Conservation (phyloP, 208 protist species). For the Trypanosoma lewisi region DNA sequence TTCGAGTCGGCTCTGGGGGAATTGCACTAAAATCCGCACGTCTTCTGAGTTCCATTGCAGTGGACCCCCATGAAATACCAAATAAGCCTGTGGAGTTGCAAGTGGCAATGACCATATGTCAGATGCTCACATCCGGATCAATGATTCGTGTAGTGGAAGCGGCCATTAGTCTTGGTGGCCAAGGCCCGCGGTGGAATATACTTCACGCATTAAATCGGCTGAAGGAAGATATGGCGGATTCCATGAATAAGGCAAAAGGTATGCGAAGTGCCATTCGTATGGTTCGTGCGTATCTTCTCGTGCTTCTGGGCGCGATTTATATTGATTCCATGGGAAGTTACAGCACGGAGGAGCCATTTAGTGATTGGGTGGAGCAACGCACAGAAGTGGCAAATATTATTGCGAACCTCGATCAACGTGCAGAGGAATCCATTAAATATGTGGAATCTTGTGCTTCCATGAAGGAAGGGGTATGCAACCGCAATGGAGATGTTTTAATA, state of each 20-base stretch:
- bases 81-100: constrained; percentile 62
- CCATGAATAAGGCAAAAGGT: constrained; percentile 51
- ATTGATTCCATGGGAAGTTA: constrained; percentile 57
- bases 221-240: constrained; percentile 48
- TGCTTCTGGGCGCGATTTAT: constrained; percentile 80
- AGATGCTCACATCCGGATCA: constrained; percentile 83
- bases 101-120: constrained; percentile 79
- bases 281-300: constrained; percentile 78
- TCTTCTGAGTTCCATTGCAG: constrained; percentile 30
- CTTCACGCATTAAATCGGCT: constrained; percentile 68
- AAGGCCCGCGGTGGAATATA: constrained; percentile 70
- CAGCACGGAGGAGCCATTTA: constrained; percentile 45
- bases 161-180: constrained; percentile 65
- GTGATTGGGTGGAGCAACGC: constrained; percentile 58
- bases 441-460: constrained; percentile 64
- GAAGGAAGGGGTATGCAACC: constrained; percentile 66
- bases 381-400: constrained; percentile 81
- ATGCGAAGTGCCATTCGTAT: constrained; percentile 59
- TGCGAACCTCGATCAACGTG: constrained; percentile 57
- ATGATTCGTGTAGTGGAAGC: constrained; percentile 69
- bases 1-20: constrained; percentile 36
- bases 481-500: constrained; percentile 79
- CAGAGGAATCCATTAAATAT: constrained; percentile 69
- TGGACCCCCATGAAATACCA: constrained; percentile 44
- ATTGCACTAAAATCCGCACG: constrained; percentile 44